Conservation (phyloP, 2,329 filamentous ascomycete genomes). For the Simplicillium aogashimaense region DNA sequence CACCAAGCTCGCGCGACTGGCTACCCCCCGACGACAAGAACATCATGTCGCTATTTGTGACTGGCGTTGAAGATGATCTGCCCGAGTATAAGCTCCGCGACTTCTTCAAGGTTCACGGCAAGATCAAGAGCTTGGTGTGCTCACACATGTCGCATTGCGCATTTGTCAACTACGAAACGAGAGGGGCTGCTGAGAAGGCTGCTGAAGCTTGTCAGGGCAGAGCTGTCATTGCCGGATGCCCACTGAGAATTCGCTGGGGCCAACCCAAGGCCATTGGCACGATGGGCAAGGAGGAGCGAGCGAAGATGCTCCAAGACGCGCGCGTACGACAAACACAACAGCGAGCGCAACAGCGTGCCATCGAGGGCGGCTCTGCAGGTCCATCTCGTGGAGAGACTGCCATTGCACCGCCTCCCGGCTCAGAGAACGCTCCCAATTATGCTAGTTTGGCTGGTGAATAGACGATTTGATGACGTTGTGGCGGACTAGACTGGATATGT, state of each 20-base stretch:
- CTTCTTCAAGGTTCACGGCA: slow-evolving; percentile 82
- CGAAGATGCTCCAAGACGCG: slow-evolving; percentile 71
- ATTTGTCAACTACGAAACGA: slow-evolving; percentile 86
- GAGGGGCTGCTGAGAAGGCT: slow-evolving; percentile 77
- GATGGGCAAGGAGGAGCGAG: slow-evolving; percentile 77
- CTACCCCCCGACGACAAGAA: slow-evolving; percentile 73
- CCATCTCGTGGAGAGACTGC: slow-evolving; percentile 15
- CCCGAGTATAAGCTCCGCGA: slow-evolving; percentile 85
- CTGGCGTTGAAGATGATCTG: slow-evolving; percentile 90
- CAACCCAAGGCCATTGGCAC: slow-evolving; percentile 85
- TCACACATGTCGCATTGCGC: slow-evolving; percentile 96
- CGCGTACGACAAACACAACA: slow-evolving; percentile 28
- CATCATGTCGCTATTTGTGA: slow-evolving; percentile 89
- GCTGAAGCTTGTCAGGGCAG: slow-evolving; percentile 78
- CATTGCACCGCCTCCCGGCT: slow-evolving; percentile 71
- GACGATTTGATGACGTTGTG: slow-evolving; percentile 19
- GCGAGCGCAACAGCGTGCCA: slow-evolving; percentile 16
- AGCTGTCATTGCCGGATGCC: slow-evolving; percentile 83
- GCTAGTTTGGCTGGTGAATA: slow-evolving; percentile 77
- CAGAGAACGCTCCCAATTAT: slow-evolving; percentile 64
- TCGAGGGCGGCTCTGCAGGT: slow-evolving; percentile 21
- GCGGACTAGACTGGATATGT: slow-evolving; percentile 11
- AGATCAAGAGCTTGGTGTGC: slow-evolving; percentile 86
- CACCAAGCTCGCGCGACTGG: slow-evolving; percentile 78
- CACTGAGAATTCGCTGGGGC: slow-evolving; percentile 84